Percentiles rank a stretch among this genome's conserved stretches.
Evolutionary conservation across 169 alveolate species (phyloP).

Genomic region (Plasmodium vivax): DNA sequence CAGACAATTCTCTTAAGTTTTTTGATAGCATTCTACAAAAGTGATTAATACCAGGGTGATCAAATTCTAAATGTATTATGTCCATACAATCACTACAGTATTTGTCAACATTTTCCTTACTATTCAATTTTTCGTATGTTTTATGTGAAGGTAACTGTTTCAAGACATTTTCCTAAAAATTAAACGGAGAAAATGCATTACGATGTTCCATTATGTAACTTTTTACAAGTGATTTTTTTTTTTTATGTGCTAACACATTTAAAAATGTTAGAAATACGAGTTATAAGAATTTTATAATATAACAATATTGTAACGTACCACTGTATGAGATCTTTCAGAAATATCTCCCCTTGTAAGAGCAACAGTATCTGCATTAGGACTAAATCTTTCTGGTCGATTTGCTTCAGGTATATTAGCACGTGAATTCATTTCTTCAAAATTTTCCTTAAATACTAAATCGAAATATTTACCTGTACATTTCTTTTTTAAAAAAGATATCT

Average conservation of each 20-base stretch:
- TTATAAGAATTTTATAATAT: not conserved
- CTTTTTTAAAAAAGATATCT: not conserved
- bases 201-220: not conserved
- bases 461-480: not conserved
- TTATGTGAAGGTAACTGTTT: not conserved
- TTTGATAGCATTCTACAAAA: not conserved
- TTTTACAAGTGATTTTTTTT: not conserved
- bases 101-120: not conserved
- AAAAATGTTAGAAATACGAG: not conserved
- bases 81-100: not conserved
- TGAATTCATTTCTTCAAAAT: not conserved
- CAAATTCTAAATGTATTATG: not conserved
- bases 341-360: not conserved
- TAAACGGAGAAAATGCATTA: not conserved
- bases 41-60: not conserved
- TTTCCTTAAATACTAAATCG: not conserved
- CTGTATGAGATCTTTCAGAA: not conserved
- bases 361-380: not conserved
- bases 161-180: not conserved
- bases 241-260: not conserved
- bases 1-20: not conserved
- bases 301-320: not conserved
- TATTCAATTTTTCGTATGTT: not conserved
- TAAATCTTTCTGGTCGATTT: not conserved
- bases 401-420: not conserved